Evolutionary conservation across 176 grass and related monocot genomes (phyloP), one percentile per base, ranked within the genome.

Genomic region (Dendrocalamus sinicus): DNA sequence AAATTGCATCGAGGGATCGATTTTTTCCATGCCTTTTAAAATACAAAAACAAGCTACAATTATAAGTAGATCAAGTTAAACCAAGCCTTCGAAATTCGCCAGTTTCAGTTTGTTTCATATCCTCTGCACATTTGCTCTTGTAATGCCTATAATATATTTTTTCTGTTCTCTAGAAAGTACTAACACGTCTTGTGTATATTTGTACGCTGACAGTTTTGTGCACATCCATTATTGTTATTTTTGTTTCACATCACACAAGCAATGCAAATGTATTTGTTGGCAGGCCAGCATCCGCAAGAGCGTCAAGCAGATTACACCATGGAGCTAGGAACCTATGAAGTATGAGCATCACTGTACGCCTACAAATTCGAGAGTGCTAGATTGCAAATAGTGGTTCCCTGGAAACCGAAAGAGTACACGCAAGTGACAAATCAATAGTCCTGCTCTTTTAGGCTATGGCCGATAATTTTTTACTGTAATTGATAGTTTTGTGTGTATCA

Each of bases 261-360:
- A 40, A 58, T 58, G 12, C n/a, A 41, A 70, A 68, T 58, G 11
- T 40, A 46, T 81, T 20, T 77, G 16, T 69, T 86, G 50, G 43
- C 90, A 97, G 94, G 92, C 82, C 20, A 90, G 48, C 80, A 57
- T 97, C 78, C 79, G 89, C 80, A 82, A 84, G 74, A 86, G 86
- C 58, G 47, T 97, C 41, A 97, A 90, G 89, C 92, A 94, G 69
- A 82, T 90, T 4, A 68, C 83, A n/a, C 72, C 75, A n/a, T 90
- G 92, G 94, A 90, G 85, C 67, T 92, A 87, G 75, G 67, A 70
- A 7, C 35, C 46, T 23, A 55, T 47, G 40, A 70, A 23, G 80
- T 41, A 57, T 17, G 8, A 74, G 50, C 17, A 19, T 68, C 22
- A 24, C 15, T 44, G 30, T 78, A 46, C 13, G 54, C 54, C 7